Percentiles rank a stretch among this genome's conserved stretches.
These are phyloP conservation scores for Phytopythium cucurbitacearum DNA, from an alignment of 352 stramenopile species.

Conservation along the genomic window DNA sequence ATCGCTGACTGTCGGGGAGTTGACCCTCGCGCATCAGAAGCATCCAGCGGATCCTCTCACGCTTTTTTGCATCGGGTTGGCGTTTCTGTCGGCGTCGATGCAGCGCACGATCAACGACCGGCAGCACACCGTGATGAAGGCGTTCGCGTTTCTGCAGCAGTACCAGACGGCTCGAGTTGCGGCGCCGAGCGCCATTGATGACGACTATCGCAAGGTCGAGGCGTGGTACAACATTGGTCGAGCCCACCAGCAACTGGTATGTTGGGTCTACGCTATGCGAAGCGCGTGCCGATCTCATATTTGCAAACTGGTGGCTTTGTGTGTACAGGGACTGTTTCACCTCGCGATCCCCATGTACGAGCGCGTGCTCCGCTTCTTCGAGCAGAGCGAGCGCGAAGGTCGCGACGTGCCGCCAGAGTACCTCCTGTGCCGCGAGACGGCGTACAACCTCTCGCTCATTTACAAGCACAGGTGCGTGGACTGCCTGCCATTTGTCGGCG, in stretches of 20 bases:
- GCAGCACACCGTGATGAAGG: constrained; percentile 81
- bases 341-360: constrained; percentile 87
- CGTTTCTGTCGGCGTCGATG: constrained; percentile 82
- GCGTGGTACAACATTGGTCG: constrained; percentile 86
- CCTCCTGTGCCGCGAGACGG: constrained; percentile 72
- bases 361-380: constrained; percentile 76
- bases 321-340: constrained; percentile 70
- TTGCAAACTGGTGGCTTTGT: constrained; percentile 6
- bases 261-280: constrained; percentile 7
- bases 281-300: not conserved
- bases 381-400: constrained; percentile 42
- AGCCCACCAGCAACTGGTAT: constrained; percentile 82
- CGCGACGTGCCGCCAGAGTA: constrained; percentile 58
- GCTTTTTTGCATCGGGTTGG: constrained; percentile 80
- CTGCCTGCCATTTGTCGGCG: not conserved
- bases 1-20: constrained; percentile 79
- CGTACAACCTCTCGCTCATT: constrained; percentile 87
- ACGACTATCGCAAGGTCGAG: constrained; percentile 67
- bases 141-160: constrained; percentile 82
- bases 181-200: constrained; percentile 42
- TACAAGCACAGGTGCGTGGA: constrained; percentile 78
- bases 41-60: constrained; percentile 71
- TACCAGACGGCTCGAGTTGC: constrained; percentile 63
- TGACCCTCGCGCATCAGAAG: constrained; percentile 79
- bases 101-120: constrained; percentile 83